A percentile compares a stretch with the other conserved stretches of the same genome.
Evolutionary conservation across 1,284 basidiomycete genomes (phyloP).

Genomic region (Ceratorhiza oryzae-sativae): DNA sequence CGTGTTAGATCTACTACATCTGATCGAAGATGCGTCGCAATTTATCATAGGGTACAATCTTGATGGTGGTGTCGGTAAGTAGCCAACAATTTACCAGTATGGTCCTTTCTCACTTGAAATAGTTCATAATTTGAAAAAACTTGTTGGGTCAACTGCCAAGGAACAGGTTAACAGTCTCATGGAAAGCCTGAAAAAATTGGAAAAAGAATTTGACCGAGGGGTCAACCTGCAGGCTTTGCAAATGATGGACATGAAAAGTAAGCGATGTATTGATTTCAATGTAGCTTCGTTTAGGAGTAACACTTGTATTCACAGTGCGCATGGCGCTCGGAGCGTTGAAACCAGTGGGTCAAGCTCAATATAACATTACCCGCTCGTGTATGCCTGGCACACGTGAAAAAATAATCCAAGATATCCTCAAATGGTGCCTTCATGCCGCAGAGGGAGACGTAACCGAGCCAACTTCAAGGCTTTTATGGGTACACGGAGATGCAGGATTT

Average conservation of each 20-base stretch:
- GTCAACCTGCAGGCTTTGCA: neutral
- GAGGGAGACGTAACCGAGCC: neutral
- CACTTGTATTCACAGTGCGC: neutral
- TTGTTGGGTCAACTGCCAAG: neutral
- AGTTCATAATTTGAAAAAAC: neutral
- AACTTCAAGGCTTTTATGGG: slow-evolving; percentile 1
- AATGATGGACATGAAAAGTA: neutral
- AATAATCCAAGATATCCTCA: neutral
- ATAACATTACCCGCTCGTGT: neutral
- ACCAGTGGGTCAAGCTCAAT: neutral
- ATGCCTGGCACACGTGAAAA: neutral
- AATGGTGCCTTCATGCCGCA: neutral
- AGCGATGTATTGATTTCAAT: neutral
- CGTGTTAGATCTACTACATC: neutral
- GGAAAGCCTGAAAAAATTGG: neutral
- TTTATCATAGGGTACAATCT: neutral
- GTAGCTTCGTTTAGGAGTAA: neutral
- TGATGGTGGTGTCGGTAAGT: neutral
- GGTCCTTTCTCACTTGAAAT: neutral
- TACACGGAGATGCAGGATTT: slow-evolving; percentile 28
- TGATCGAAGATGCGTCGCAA: slow-evolving; percentile 10
- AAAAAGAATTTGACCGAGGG: neutral
- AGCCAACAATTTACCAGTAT: neutral
- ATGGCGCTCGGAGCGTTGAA: neutral
- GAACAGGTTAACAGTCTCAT: neutral